These are phyloP conservation scores for Pseudoscleropodium purum DNA, from an alignment of 225 moss, liverwort and hornwort species.

Conservation along the genomic window DNA sequence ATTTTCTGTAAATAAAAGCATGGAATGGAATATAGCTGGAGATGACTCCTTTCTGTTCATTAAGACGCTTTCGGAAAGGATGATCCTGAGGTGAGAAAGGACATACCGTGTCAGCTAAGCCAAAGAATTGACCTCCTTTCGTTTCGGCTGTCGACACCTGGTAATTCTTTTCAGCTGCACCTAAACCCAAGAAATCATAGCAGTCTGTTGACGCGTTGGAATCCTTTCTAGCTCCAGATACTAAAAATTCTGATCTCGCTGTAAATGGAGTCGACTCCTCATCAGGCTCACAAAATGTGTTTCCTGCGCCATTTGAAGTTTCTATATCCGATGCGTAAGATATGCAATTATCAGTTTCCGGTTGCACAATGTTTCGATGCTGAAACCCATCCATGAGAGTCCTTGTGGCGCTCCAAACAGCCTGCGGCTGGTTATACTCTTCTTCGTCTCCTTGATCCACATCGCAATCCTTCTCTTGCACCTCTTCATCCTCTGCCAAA, in stretches of 20 bases:
- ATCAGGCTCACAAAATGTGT: background rate
- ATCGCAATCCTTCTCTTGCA: conserved; percentile 6
- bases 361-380: background rate
- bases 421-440: conserved; percentile 15
- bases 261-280: conserved; percentile 10
- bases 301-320: background rate
- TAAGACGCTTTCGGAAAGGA: background rate
- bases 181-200: conserved; percentile 36
- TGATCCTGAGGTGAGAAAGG: background rate
- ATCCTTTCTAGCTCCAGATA: conserved; percentile 18
- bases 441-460: conserved; percentile 3
- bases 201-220: conserved; percentile 7
- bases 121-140: conserved; percentile 7
- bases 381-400: conserved; percentile 23
- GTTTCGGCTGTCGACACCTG: conserved; percentile 3
- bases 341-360: conserved; percentile 6
- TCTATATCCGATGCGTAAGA: conserved; percentile 7
- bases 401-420: conserved; percentile 29
- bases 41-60: background rate
- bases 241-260: conserved; percentile 3
- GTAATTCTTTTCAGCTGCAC: background rate
- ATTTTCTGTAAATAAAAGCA: background rate
- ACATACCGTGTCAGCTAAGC: conserved; percentile 8
- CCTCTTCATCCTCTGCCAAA: conserved; percentile 30
- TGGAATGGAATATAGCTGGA: background rate